Percentiles rank a stretch among this genome's conserved stretches.
These are phyloP conservation scores for Stentor coeruleus DNA, from an alignment of 73 alveolate genomes.

Conservation along the genomic window DNA sequence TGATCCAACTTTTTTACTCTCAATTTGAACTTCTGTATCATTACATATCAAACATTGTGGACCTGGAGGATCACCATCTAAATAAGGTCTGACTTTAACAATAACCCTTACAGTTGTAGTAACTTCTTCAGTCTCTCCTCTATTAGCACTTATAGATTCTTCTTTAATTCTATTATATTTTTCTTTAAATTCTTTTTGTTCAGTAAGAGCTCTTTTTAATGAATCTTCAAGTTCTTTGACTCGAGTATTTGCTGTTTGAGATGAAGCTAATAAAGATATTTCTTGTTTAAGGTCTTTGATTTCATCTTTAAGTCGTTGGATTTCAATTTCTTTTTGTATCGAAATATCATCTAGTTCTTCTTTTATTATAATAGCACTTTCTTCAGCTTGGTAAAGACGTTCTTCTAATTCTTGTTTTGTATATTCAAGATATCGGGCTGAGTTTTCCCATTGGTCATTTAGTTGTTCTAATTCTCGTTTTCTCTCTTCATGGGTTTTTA, in stretches of 20 bases:
- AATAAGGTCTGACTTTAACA: constrained; percentile 11
- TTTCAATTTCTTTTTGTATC: neutral
- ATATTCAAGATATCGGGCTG: neutral
- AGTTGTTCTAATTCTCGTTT: constrained; percentile 5
- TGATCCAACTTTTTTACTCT: neutral
- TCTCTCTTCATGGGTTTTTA: neutral
- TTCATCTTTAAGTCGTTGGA: constrained; percentile 11
- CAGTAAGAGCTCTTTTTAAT: neutral
- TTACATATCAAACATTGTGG: neutral
- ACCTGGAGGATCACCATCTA: neutral
- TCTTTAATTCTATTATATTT: too few relatives aligned
- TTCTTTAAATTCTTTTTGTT: neutral
- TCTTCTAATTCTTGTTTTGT: constrained; percentile 7
- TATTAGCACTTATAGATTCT: neutral
- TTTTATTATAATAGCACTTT: neutral
- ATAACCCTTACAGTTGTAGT: neutral
- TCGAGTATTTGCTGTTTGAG: neutral
- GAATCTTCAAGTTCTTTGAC: neutral
- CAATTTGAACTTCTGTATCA: neutral
- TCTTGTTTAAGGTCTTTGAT: neutral
- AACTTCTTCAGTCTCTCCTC: too few relatives aligned
- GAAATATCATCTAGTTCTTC: constrained; percentile 21
- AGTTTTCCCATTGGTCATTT: constrained; percentile 24
- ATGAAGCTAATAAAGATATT: neutral
- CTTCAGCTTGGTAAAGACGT: constrained; percentile 6